These are phyloP conservation scores for Nemania diffusa DNA, from an alignment of 2,329 filamentous ascomycete species.

Conservation along the genomic window DNA sequence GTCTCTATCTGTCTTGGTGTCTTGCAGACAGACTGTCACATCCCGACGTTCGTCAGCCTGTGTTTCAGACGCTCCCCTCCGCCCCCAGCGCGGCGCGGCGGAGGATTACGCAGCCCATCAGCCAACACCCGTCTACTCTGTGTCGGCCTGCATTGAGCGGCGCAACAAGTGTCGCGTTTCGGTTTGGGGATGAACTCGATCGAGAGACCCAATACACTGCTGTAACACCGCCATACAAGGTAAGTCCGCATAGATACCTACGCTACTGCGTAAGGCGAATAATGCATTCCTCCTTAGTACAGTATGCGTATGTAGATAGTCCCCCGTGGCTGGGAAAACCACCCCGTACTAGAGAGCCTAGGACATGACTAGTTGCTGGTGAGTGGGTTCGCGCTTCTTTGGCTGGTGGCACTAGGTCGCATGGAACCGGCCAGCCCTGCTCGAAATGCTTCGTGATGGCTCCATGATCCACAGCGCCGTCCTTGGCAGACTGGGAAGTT, in stretches of 20 bases:
- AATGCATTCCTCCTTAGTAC: constrained; percentile 12
- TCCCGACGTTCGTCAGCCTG: neutral
- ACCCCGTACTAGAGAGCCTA: neutral
- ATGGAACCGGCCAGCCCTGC: constrained; percentile 13
- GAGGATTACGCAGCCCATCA: constrained; percentile 14
- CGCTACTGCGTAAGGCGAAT: neutral
- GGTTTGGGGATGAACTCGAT: neutral
- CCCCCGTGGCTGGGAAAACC: neutral
- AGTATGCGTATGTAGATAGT: no score
- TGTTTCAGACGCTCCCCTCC: constrained; percentile 6
- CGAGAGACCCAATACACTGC: neutral
- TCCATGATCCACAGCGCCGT: constrained; percentile 24
- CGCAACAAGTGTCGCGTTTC: constrained; percentile 2
- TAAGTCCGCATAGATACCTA: neutral
- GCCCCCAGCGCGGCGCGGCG: neutral
- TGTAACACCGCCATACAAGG: neutral
- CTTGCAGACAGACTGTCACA: neutral
- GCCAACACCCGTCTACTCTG: neutral
- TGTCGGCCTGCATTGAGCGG: constrained; percentile 2
- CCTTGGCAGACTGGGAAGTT: constrained; percentile 24
- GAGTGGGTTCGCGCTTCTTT: neutral
- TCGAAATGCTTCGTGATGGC: constrained; percentile 19
- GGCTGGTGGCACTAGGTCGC: constrained; percentile 1
- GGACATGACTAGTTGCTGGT: neutral
- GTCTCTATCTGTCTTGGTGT: no score